Evolutionary conservation across 106 monocot genomes (phyloP).

Genomic region (Hemerocallis citrina): DNA sequence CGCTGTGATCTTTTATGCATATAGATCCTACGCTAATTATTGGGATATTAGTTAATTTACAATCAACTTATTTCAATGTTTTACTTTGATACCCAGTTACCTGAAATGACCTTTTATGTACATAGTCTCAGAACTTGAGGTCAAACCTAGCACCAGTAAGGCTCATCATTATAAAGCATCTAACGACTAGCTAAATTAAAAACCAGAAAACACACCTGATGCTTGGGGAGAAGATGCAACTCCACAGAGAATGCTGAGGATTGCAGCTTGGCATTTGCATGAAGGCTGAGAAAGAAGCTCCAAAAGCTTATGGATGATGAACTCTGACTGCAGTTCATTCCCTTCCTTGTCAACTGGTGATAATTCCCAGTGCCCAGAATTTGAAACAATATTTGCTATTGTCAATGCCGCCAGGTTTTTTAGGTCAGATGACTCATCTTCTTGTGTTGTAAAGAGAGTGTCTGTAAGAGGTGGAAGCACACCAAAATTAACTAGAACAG

Average conservation of each 20-base stretch:
- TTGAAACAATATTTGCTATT: conserved; percentile 38
- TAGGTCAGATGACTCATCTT: conserved; percentile 17
- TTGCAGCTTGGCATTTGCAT: conserved; percentile 17
- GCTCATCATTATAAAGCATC: neutral
- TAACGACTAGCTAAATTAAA: neutral
- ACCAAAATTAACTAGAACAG: conserved; percentile 30
- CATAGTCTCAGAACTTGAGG: neutral
- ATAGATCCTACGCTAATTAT: too few relatives aligned
- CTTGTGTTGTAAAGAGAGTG: conserved; percentile 19
- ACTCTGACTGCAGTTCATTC: conserved; percentile 35
- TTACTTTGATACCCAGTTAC: too few relatives aligned
- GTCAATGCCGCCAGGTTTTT: conserved; percentile 29
- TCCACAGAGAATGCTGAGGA: conserved; percentile 38
- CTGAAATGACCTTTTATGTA: neutral
- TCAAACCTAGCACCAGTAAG: conserved; percentile 1
- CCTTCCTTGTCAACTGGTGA: conserved; percentile 34
- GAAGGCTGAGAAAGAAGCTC: conserved; percentile 17
- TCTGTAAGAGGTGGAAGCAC: conserved; percentile 26
- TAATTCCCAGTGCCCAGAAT: conserved; percentile 45
- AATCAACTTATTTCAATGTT: too few relatives aligned
- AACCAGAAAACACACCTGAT: conserved; percentile 22
- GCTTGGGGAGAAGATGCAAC: conserved; percentile 36
- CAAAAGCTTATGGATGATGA: conserved; percentile 25
- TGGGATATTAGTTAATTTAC: too few relatives aligned
- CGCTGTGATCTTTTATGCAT: too few relatives aligned